A percentile compares a stretch with the other conserved stretches of the same genome.
Conservation (phyloP, 2,329 filamentous ascomycete species). For the Trichoderma hamatum region DNA sequence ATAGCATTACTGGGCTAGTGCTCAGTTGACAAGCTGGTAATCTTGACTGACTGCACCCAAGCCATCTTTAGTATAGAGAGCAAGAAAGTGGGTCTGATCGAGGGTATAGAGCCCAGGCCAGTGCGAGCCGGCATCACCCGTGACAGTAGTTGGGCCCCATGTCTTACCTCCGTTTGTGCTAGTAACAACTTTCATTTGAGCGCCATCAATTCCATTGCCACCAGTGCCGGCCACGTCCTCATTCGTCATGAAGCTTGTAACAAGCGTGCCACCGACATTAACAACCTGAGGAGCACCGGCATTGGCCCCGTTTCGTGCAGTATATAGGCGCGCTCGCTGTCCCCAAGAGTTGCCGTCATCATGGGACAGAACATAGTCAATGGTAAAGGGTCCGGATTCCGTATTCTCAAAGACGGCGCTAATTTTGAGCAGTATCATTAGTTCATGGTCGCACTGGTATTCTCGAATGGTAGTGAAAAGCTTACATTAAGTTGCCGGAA, state of each 20-base stretch:
- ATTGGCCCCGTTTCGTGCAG: slow-evolving; percentile 30
- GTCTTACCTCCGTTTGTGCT: background rate
- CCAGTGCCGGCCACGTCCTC: slow-evolving; percentile 38
- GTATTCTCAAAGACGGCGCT: slow-evolving; percentile 47
- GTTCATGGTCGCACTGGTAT: background rate
- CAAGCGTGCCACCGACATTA: slow-evolving; percentile 47
- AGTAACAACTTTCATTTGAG: slow-evolving; percentile 5
- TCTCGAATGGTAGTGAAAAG: background rate
- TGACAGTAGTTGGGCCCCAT: background rate
- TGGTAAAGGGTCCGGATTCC: slow-evolving; percentile 39
- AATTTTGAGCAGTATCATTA: background rate
- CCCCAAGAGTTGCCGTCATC: slow-evolving; percentile 49
- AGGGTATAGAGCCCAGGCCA: slow-evolving; percentile 1
- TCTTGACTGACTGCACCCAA: background rate
- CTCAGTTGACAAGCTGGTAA: slow-evolving; percentile 6
- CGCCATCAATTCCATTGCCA: slow-evolving; percentile 4
- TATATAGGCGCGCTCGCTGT: slow-evolving; percentile 43
- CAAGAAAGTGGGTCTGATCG: slow-evolving; percentile 3
- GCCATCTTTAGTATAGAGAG: background rate
- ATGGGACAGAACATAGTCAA: slow-evolving; percentile 43
- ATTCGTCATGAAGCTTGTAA: slow-evolving; percentile 50
- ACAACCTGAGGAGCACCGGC: slow-evolving; percentile 47
- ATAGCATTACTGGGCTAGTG: background rate
- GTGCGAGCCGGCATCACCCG: background rate
- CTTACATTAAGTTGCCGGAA: slow-evolving; percentile 2